Evolutionary conservation across 164 flowering plant genomes (phyloP).

Genomic region (Pachysandra terminalis): DNA sequence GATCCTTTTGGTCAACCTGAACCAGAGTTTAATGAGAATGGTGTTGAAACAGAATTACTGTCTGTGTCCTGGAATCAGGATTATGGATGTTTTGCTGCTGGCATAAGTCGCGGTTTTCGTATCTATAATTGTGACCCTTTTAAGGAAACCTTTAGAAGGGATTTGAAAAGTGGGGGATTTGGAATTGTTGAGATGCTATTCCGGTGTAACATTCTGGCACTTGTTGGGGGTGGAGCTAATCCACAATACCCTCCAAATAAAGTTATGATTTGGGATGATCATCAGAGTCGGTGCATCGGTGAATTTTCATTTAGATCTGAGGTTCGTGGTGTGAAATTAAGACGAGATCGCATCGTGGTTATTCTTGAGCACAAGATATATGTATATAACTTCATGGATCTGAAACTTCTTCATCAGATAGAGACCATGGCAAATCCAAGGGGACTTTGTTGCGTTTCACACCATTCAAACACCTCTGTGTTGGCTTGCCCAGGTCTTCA

Average conservation of each 20-base stretch:
- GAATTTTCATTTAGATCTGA: constrained; percentile 55
- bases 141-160: constrained; percentile 55
- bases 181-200: constrained; percentile 55
- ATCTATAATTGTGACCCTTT: constrained; percentile 57
- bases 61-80: constrained; percentile 71
- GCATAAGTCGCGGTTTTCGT: constrained; percentile 53
- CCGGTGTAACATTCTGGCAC: constrained; percentile 50
- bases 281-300: constrained; percentile 53
- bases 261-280: constrained; percentile 66
- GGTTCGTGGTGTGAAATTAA: constrained; percentile 52
- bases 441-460: constrained; percentile 60
- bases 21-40: constrained; percentile 32
- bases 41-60: constrained; percentile 37
- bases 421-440: constrained; percentile 49
- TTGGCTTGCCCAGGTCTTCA: constrained; percentile 54
- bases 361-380: constrained; percentile 56
- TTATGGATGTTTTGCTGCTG: constrained; percentile 58
- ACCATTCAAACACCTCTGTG: constrained; percentile 45
- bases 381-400: constrained; percentile 47
- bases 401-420: constrained; percentile 52
- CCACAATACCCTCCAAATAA: constrained; percentile 48
- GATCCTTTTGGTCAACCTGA: constrained; percentile 24
- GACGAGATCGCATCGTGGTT: constrained; percentile 49
- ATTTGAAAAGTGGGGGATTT: constrained; percentile 53
- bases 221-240: constrained; percentile 50